Percentiles rank a stretch among this genome's conserved stretches.
These are phyloP conservation scores for Claviceps maximensis DNA, from an alignment of 2,329 filamentous ascomycete species.

Conservation along the genomic window DNA sequence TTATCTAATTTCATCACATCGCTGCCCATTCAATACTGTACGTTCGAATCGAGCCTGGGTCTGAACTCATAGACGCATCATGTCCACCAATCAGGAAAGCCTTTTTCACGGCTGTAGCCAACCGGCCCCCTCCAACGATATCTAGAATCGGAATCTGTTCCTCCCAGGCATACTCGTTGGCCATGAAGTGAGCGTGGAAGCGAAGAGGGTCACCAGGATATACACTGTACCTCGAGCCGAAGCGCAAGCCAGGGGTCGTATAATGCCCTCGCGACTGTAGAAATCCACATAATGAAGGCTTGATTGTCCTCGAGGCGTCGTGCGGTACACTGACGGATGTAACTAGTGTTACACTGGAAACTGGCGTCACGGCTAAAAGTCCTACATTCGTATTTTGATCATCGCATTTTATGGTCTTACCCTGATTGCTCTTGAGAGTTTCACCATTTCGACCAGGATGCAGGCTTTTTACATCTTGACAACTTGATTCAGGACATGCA, in stretches of 20 bases:
- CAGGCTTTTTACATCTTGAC: background rate
- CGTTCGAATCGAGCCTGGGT: slow-evolving; percentile 41
- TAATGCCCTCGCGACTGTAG: slow-evolving; percentile 72
- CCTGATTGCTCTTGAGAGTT: background rate
- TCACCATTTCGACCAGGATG: background rate
- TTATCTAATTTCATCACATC: slow-evolving; percentile 53
- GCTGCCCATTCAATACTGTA: slow-evolving; percentile 92
- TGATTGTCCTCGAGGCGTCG: slow-evolving; percentile 8
- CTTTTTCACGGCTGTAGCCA: slow-evolving; percentile 95
- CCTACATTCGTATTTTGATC: background rate
- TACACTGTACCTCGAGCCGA: slow-evolving; percentile 86
- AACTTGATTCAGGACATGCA: slow-evolving; percentile 7
- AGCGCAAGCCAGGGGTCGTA: slow-evolving; percentile 81
- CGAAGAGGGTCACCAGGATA: slow-evolving; percentile 91
- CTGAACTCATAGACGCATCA: slow-evolving; percentile 22
- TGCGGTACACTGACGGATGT: slow-evolving; percentile 7
- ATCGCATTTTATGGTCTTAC: background rate
- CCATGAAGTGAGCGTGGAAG: slow-evolving; percentile 91
- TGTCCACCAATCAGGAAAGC: slow-evolving; percentile 75
- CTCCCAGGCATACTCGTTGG: slow-evolving; percentile 75
- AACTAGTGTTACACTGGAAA: slow-evolving; percentile 20
- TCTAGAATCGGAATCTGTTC: slow-evolving; percentile 75
- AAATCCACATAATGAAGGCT: slow-evolving; percentile 55
- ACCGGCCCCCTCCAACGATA: slow-evolving; percentile 69
- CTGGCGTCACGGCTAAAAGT: slow-evolving; percentile 17